Conservation (phyloP, 495 filamentous ascomycete genomes). For the Penicillium atrosanguineum region DNA sequence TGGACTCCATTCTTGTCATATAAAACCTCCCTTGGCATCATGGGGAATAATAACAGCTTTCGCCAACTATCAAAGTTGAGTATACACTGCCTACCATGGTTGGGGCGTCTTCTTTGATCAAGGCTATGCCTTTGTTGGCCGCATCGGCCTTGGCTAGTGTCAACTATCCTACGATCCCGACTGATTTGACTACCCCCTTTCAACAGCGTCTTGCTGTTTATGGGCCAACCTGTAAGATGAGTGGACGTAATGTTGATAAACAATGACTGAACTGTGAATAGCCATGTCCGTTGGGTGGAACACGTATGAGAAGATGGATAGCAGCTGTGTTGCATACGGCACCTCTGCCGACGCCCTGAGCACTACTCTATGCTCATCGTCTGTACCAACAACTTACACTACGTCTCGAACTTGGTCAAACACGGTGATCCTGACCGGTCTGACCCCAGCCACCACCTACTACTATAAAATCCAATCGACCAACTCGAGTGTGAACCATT, state of each 20-base stretch:
- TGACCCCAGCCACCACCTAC: slow-evolving; percentile 48
- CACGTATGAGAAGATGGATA: slow-evolving; percentile 38
- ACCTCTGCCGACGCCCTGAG: slow-evolving; percentile 27
- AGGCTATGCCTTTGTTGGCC: slow-evolving; percentile 41
- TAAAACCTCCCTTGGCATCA: slow-evolving; percentile 1
- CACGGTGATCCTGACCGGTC: slow-evolving; percentile 38
- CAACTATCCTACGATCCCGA: slow-evolving; percentile 50
- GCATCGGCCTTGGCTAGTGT: slow-evolving; percentile 38
- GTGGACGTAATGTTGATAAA: neutral
- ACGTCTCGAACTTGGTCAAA: slow-evolving; percentile 54
- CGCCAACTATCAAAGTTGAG: neutral
- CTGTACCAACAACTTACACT: slow-evolving; percentile 41
- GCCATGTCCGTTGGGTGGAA: slow-evolving; percentile 59
- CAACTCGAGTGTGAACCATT: slow-evolving; percentile 55
- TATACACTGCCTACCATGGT: slow-evolving; percentile 12
- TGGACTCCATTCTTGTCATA: neutral
- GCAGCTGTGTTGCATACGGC: slow-evolving; percentile 47
- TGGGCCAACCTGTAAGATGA: slow-evolving; percentile 48
- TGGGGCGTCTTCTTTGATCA: slow-evolving; percentile 10
- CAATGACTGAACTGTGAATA: slow-evolving; percentile 13
- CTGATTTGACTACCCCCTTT: slow-evolving; percentile 53
- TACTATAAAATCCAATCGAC: slow-evolving; percentile 56
- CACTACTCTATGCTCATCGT: slow-evolving; percentile 29
- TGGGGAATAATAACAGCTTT: neutral
- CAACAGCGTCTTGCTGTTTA: slow-evolving; percentile 59